Conservation (phyloP, 371 early-diverging fungal species). For the Fennellomyces sp. region DNA sequence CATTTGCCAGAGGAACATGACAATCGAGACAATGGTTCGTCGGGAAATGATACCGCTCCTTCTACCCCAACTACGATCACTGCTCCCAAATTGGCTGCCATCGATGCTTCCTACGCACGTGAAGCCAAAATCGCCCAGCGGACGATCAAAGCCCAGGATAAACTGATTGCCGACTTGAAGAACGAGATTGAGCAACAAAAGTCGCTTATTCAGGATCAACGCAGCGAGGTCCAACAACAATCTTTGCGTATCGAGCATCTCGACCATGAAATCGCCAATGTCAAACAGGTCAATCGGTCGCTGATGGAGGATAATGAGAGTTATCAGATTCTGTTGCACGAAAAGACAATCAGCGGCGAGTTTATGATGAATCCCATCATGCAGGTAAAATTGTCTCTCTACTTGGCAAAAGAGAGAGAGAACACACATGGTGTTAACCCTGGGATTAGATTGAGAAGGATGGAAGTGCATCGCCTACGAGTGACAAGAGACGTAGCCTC, state of each 20-base stretch:
- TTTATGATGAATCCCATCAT: constrained; percentile 67
- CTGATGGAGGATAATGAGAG: constrained; percentile 87
- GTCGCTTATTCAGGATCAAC: constrained; percentile 37
- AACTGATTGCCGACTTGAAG: constrained; percentile 44
- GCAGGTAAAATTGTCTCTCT: constrained; percentile 61
- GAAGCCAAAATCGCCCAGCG: constrained; percentile 56
- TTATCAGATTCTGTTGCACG: constrained; percentile 79
- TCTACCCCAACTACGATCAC: not conserved
- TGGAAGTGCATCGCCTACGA: not conserved
- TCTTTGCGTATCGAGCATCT: constrained; percentile 51
- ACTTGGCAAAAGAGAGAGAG: constrained; percentile 65
- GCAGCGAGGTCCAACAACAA: constrained; percentile 38
- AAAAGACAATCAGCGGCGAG: constrained; percentile 82
- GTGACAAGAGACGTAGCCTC: constrained; percentile 18
- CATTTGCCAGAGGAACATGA: not conserved
- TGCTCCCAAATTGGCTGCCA: constrained; percentile 38
- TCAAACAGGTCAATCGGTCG: constrained; percentile 68
- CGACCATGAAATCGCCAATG: constrained; percentile 61
- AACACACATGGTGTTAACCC: constrained; percentile 46
- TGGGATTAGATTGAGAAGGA: not conserved
- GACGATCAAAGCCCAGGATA: constrained; percentile 57
- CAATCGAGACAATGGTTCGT: not conserved
- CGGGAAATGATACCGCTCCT: not conserved
- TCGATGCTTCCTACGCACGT: constrained; percentile 48
- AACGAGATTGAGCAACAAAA: constrained; percentile 45